Base-by-base conservation (phyloP, 352 stramenopile species). In the Pythium plurisporium region DNA sequence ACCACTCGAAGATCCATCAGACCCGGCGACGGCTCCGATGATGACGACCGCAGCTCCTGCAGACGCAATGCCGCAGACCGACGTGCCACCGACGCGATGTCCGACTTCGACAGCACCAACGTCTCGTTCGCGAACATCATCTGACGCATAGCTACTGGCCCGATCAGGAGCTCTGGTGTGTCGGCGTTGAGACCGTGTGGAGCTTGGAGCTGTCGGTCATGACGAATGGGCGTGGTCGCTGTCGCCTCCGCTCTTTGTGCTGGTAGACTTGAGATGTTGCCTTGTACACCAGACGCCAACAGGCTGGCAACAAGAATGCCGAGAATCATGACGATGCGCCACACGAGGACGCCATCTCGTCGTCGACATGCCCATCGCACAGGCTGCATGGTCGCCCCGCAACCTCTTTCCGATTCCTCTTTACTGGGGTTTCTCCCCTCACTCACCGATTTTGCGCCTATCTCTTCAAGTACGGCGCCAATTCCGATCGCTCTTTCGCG, bases 91-190 rank as follows among this genome's bases (percentile, higher is more conserved):
- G 33, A 22, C 42, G 14, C 42, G 34, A 49, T 49, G 25, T 36
- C 17, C 49, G 36, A 55, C 31, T 38, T 58, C 26, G 42, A 34
- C 60, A 73, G 15, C 54, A 31, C 44, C 60, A 69, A 29, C 30
- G 55, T 63, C 51, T 72, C 65, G 55, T 69, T 72, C 42, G 26
- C 52, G 30, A 59, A 62, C 31, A 62, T 52, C 42, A 22, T 25
- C 25, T 22, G 4, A 7, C 19, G 17, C 42, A 49, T 23, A 9
- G 17, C 25, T 26, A 49, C 15, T 14, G 11, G 36, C 17, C 15
- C 8, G 15, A 42, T 23, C 36, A 42, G 15, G 15, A 42, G 17
- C 36, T 2, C 22, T 15, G 31, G 31, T 10, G 31, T 10, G 12
- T n/a, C 8, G 29, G 40, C 19, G 17, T 15, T 22, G n/a, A 15